phyloP scores from a whole-genome alignment of 331 rosid species.

The Telfairia occidentalis region DNA sequence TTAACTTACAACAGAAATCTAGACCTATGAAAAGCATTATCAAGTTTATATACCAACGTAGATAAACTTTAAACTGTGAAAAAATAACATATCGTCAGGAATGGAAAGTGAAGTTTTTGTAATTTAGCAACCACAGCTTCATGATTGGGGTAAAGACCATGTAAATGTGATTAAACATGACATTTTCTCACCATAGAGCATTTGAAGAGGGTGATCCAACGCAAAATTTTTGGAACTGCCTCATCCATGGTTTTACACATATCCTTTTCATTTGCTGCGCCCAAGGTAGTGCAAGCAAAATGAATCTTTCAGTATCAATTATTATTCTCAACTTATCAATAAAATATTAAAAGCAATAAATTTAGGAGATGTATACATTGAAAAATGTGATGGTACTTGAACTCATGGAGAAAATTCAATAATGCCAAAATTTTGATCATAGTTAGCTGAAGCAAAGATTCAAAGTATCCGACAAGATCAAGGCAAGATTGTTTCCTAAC shows the following conservation, averaged over 20 bases:
- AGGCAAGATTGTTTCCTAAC: background rate
- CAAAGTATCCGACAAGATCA: background rate
- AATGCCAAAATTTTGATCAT: background rate
- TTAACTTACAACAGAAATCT: background rate
- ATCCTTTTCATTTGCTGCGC: conserved; percentile 53
- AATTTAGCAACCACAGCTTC: background rate
- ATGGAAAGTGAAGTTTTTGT: background rate
- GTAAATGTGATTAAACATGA: conserved; percentile 2
- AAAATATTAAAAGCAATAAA: background rate
- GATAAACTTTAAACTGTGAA: background rate
- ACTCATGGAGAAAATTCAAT: background rate
- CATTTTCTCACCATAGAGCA: conserved; percentile 39
- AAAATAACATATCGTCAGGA: background rate
- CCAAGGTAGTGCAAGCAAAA: conserved; percentile 17
- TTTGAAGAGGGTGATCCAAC: conserved; percentile 61
- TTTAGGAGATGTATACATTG: background rate
- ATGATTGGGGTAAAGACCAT: background rate
- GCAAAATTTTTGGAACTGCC: conserved; percentile 61
- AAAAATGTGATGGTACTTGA: background rate
- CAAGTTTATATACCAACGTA: background rate
- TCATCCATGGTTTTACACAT: conserved; percentile 45
- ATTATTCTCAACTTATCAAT: background rate
- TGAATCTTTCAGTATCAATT: background rate
- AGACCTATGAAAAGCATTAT: background rate
- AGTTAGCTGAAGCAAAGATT: background rate